These are phyloP conservation scores for Lanmaoa pseudosensibilis DNA, from an alignment of 768 basidiomycete genomes.

Conservation along the genomic window DNA sequence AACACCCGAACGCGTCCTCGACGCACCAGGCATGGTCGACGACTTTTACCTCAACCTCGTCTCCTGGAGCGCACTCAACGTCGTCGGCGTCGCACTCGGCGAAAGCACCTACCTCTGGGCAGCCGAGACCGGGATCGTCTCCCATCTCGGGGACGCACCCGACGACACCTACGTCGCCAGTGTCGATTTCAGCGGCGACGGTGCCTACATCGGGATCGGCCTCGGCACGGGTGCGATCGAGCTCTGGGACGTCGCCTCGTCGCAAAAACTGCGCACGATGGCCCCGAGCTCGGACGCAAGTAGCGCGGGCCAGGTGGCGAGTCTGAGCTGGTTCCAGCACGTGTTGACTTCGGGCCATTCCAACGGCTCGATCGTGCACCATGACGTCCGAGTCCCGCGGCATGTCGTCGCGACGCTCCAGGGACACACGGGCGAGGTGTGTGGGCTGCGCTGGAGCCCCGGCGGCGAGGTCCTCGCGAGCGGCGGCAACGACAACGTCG, in stretches of 20 bases:
- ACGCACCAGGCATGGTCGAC: slow-evolving; percentile 90
- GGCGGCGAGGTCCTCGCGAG: slow-evolving; percentile 91
- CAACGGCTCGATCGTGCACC: slow-evolving; percentile 95
- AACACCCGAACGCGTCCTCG: slow-evolving; percentile 88
- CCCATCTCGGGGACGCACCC: slow-evolving; percentile 70
- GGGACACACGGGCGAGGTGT: slow-evolving; percentile 92
- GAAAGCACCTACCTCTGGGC: slow-evolving; percentile 91
- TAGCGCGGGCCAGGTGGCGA: slow-evolving; percentile 65
- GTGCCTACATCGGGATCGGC: slow-evolving; percentile 80
- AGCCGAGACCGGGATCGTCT: slow-evolving; percentile 86
- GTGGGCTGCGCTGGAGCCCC: slow-evolving; percentile 84
- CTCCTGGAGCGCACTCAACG: slow-evolving; percentile 84
- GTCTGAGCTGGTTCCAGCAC: slow-evolving; percentile 85
- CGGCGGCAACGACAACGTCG: slow-evolving; percentile 97
- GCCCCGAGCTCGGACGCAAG: slow-evolving; percentile 36
- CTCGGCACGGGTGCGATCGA: slow-evolving; percentile 83
- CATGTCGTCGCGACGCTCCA: slow-evolving; percentile 90
- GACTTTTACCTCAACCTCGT: slow-evolving; percentile 97
- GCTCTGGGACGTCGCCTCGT: slow-evolving; percentile 88
- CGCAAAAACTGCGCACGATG: slow-evolving; percentile 89
- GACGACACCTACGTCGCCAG: slow-evolving; percentile 75
- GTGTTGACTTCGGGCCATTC: slow-evolving; percentile 85
- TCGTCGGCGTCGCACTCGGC: slow-evolving; percentile 87
- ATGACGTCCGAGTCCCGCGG: slow-evolving; percentile 84
- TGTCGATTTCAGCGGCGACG: slow-evolving; percentile 78